Percentiles rank a stretch among this genome's conserved stretches.
phyloP scores from a whole-genome alignment of 176 grass and related monocot species.

The Bromus sterilis region DNA sequence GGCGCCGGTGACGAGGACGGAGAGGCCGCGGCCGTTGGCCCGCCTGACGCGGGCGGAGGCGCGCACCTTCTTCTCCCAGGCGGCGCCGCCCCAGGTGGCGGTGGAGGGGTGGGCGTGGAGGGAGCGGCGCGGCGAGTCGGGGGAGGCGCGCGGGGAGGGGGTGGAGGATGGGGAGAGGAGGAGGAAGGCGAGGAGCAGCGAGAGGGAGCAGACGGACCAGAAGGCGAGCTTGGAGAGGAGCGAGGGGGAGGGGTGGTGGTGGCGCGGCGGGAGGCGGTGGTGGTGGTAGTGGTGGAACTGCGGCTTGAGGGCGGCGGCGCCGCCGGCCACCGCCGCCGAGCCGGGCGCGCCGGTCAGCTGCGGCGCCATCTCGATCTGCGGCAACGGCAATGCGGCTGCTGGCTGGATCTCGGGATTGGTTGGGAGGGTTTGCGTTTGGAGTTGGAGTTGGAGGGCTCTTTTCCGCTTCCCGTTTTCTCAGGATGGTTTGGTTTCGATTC shows the following conservation, averaged over 20 bases:
- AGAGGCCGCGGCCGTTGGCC: constrained; percentile 23
- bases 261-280: constrained; percentile 55
- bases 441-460: neutral
- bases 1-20: constrained; percentile 72
- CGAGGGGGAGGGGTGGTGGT: constrained; percentile 39
- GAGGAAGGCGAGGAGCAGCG: constrained; percentile 70
- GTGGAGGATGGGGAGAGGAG: constrained; percentile 53
- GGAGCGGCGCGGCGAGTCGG: constrained; percentile 49
- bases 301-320: constrained; percentile 36
- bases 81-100: constrained; percentile 55
- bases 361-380: constrained; percentile 49
- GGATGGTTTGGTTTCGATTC: constrained; percentile 33
- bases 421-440: neutral
- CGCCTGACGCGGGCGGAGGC: constrained; percentile 56
- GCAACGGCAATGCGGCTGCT: constrained; percentile 28
- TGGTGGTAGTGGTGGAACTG: constrained; percentile 83
- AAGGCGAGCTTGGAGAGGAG: constrained; percentile 67
- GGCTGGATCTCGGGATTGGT: constrained; percentile 17
- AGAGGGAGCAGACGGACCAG: constrained; percentile 73
- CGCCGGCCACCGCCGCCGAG: constrained; percentile 29
- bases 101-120: constrained; percentile 33
- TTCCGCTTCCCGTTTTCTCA: constrained; percentile 13
- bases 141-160: constrained; percentile 5
- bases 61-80: constrained; percentile 82
- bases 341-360: constrained; percentile 44